Percentiles rank a stretch among this genome's conserved stretches.
Conservation (phyloP, 2,329 filamentous ascomycete species). For the Leptographium lundbergii region DNA sequence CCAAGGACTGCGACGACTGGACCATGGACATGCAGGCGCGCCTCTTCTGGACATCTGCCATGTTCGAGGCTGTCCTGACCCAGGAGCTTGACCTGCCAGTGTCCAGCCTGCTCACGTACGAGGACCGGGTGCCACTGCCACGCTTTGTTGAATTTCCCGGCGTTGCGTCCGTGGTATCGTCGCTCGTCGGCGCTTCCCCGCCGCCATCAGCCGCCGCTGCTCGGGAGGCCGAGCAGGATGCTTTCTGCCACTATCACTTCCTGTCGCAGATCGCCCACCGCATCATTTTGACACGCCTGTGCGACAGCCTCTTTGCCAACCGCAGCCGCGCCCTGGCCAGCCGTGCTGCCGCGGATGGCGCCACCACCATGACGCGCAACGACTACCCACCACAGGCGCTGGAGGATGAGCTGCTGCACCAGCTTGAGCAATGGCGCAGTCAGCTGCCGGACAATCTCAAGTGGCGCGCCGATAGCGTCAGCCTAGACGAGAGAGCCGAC, state of each 20-base stretch:
- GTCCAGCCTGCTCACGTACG: slow-evolving; percentile 35
- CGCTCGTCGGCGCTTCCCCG: not conserved
- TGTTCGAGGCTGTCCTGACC: slow-evolving; percentile 42
- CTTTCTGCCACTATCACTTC: slow-evolving; percentile 44
- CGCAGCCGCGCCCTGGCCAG: slow-evolving; percentile 7
- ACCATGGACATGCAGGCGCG: slow-evolving; percentile 42
- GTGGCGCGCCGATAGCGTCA: slow-evolving; percentile 6
- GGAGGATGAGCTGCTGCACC: slow-evolving; percentile 38
- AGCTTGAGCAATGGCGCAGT: slow-evolving; percentile 40
- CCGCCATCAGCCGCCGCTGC: not conserved
- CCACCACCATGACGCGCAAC: slow-evolving; percentile 6
- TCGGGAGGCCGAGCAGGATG: slow-evolving; percentile 19
- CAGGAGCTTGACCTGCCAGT: slow-evolving; percentile 40
- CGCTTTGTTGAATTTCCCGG: slow-evolving; percentile 26
- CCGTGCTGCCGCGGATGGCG: not conserved
- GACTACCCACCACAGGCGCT: slow-evolving; percentile 33
- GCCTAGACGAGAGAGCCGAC: slow-evolving; percentile 3
- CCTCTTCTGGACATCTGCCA: slow-evolving; percentile 41
- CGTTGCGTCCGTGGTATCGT: slow-evolving; percentile 4
- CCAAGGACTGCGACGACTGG: slow-evolving; percentile 35
- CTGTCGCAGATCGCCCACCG: slow-evolving; percentile 42
- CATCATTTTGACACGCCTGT: slow-evolving; percentile 40
- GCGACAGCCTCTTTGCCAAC: slow-evolving; percentile 25
- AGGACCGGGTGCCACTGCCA: slow-evolving; percentile 38
- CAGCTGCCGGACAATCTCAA: slow-evolving; percentile 27